Base-by-base conservation (phyloP, 768 basidiomycete genomes). In the Vishniacozyma victoriae region DNA sequence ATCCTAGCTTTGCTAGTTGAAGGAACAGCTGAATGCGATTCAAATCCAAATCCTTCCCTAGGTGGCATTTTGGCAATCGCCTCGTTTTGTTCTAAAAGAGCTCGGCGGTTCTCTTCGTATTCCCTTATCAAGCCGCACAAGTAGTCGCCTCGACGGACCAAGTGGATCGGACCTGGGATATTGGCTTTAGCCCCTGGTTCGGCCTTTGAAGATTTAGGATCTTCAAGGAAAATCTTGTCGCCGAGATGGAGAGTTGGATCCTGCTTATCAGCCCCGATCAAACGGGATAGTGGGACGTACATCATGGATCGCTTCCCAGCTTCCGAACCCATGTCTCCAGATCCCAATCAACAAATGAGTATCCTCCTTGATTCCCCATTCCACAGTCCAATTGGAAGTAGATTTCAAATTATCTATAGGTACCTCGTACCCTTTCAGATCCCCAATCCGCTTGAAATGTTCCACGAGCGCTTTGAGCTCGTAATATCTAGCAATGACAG, bases 151-250 rank as follows among this genome's bases (percentile, higher is more conserved):
- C 95, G 81, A 42, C 95, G 85, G 35, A 97, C 93, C 40, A 99
- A 84, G 73, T 99, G 95, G 53, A 99, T 96, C 24, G 95, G 89
- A 63, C 92, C 95, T 27, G 95, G 95, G 60, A 93, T 93, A 7
- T 86, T 64, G 35, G 63, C 52, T 53, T 70, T 69, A 7, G 53
- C 50, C 35, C 49, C 46, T 12, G 53, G 50, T 24, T 64, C 55
- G 25, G 83, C 85, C 73, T 95, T 93, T 76, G 46, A 37, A 15
- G 46, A 44, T 40, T 96, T 97, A 60, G 86, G 87, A 71, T 96
- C 92, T 69, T 96, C 95, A 43, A 99, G 78, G 82, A 96, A 97
- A 76, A 99, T 93, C 69, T 96, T 96, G 71, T 85, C 89, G 1
- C 82, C 79, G 13, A 99, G 78, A 2, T 82, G 82, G 12, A 99